These are phyloP conservation scores for Puccinia triticina DNA, from an alignment of 1,284 basidiomycete species.

Conservation along the genomic window DNA sequence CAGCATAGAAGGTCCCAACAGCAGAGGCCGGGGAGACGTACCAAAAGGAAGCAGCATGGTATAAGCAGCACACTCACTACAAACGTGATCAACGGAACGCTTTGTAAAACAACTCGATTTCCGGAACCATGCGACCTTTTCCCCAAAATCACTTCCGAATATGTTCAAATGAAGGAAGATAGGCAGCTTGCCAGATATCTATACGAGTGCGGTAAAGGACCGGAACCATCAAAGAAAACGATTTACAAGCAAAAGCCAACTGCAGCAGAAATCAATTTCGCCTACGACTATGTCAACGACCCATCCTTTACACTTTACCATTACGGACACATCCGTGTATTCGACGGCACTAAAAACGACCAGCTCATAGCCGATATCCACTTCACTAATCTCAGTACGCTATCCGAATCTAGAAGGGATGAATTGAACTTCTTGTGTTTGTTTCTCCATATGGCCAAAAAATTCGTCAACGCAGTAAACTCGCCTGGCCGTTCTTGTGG, in stretches of 20 bases:
- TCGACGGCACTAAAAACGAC: neutral
- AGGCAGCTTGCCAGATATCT: neutral
- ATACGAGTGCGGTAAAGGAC: neutral
- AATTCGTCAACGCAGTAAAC: neutral
- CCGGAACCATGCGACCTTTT: neutral
- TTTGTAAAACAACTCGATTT: neutral
- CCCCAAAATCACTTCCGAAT: neutral
- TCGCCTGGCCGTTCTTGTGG: neutral
- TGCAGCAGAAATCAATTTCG: neutral
- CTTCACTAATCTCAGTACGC: no score
- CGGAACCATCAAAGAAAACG: neutral
- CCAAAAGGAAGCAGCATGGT: neutral
- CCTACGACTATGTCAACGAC: neutral
- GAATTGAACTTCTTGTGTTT: neutral
- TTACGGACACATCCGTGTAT: neutral
- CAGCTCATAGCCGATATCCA: constrained; percentile 6
- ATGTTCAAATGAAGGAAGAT: neutral
- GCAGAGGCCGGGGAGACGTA: neutral
- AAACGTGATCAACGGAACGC: neutral
- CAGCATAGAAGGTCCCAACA: neutral
- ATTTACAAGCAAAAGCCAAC: neutral
- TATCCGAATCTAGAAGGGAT: no score
- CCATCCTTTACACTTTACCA: neutral
- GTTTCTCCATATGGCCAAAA: neutral
- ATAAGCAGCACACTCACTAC: neutral